phyloP scores from a whole-genome alignment of 805 yeast species.

The Tetrapisispora fleetii region DNA sequence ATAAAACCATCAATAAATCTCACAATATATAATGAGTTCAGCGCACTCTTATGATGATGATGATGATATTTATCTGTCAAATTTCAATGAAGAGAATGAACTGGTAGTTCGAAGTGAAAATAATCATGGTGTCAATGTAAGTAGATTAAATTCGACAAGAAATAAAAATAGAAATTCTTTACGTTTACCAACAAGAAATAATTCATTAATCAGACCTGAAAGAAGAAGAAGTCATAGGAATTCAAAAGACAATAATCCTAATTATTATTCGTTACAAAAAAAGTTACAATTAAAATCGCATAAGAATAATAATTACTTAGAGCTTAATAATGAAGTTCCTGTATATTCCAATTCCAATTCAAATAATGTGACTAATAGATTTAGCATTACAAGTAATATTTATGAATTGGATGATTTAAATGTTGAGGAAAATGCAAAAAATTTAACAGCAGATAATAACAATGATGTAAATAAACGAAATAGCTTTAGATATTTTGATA shows the following conservation, averaged over 20 bases:
- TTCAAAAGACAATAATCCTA: slow-evolving; percentile 54
- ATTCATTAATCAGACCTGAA: slow-evolving; percentile 78
- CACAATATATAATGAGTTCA: neutral
- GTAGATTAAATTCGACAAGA: neutral
- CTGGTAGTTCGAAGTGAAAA: neutral
- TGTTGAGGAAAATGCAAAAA: neutral
- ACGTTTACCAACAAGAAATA: slow-evolving; percentile 21
- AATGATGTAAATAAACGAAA: neutral
- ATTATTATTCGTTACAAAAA: slow-evolving; percentile 67
- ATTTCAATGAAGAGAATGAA: neutral
- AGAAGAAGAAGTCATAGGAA: slow-evolving; percentile 45
- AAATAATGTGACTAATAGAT: neutral
- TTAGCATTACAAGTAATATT: slow-evolving; percentile 2
- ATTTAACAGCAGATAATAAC: neutral
- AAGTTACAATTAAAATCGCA: slow-evolving; percentile 50
- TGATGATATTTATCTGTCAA: neutral
- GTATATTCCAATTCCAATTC: neutral
- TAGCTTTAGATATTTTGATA: neutral
- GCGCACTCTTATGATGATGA: neutral
- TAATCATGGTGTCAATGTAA: neutral
- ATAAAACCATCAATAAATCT: neutral
- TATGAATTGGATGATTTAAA: slow-evolving; percentile 3
- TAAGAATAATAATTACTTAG: slow-evolving; percentile 33
- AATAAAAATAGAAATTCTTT: neutral
- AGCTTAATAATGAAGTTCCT: neutral